phyloP scores from a whole-genome alignment of 1,139 yeast genomes.

The Debaryomycetaceae sp. region DNA sequence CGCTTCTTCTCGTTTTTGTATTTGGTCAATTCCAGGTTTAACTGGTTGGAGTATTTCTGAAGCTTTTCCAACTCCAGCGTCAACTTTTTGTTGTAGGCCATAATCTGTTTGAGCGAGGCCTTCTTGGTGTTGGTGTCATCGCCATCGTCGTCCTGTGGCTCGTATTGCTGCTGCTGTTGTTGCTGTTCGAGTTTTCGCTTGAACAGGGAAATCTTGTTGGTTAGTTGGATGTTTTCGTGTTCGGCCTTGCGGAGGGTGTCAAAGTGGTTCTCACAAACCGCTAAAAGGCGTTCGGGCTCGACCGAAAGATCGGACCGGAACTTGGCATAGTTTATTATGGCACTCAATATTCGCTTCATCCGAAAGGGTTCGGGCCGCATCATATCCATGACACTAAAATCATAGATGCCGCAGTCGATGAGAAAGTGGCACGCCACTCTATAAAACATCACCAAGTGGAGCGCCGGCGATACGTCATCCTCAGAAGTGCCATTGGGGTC shows the following conservation, averaged over 20 bases:
- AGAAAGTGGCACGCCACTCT: conserved; percentile 60
- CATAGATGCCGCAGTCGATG: conserved; percentile 70
- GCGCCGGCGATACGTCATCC: conserved; percentile 23
- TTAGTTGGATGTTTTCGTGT: conserved; percentile 36
- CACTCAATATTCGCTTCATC: conserved; percentile 65
- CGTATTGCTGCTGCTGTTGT: conserved; percentile 13
- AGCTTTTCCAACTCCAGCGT: conserved; percentile 62
- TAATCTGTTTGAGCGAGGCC: conserved; percentile 43
- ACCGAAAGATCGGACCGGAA: conserved; percentile 74
- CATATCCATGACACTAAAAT: conserved; percentile 68
- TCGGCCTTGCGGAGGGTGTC: conserved; percentile 29
- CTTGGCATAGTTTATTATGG: conserved; percentile 80
- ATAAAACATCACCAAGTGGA: conserved; percentile 50
- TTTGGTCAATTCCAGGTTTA: conserved; percentile 61
- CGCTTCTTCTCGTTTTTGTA: conserved; percentile 62
- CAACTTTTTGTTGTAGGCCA: conserved; percentile 52
- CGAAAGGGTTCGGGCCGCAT: conserved; percentile 63
- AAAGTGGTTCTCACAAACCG: conserved; percentile 48
- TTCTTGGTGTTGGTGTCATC: conserved; percentile 19
- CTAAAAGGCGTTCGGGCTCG: conserved; percentile 61
- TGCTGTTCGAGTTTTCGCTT: conserved; percentile 19
- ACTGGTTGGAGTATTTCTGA: conserved; percentile 58
- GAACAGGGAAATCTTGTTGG: conserved; percentile 41
- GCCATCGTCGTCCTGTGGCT: too few species aligned
- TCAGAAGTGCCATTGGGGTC: conserved; percentile 15